Evolutionary conservation across 352 stramenopile genomes (phyloP).

Genomic region (Pseudoperonospora humuli): DNA sequence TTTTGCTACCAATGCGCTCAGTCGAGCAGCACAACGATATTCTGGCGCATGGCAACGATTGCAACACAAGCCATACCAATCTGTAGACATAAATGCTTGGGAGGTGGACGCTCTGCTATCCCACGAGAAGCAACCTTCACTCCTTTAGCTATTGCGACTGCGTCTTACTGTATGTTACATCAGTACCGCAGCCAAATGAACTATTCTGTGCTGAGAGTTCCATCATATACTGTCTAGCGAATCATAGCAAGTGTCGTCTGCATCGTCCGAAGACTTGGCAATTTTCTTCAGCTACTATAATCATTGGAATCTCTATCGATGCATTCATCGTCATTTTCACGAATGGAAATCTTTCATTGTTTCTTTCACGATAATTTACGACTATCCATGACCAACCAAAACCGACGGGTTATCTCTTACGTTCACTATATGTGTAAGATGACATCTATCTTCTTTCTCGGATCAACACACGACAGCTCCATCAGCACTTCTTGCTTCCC

Average conservation of each 20-base stretch:
- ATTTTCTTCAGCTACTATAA: conserved; percentile 56
- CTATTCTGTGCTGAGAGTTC: conserved; percentile 26
- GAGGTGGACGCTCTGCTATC: too few species aligned
- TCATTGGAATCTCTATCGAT: conserved; percentile 34
- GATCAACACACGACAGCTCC: background rate
- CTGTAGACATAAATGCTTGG: too few species aligned
- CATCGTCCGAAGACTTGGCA: conserved; percentile 44
- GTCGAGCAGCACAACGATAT: too few species aligned
- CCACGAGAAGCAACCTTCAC: too few species aligned
- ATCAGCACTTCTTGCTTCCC: background rate
- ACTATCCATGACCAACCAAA: conserved; percentile 18
- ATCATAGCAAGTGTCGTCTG: conserved; percentile 65
- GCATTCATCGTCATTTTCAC: background rate
- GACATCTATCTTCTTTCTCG: conserved; percentile 5
- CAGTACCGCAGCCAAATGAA: too few species aligned
- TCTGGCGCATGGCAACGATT: too few species aligned
- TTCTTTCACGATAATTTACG: background rate
- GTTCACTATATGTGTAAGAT: conserved; percentile 2
- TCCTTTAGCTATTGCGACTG: too few species aligned
- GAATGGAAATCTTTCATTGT: background rate
- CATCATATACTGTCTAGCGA: conserved; percentile 87
- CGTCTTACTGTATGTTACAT: too few species aligned
- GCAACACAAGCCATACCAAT: too few species aligned
- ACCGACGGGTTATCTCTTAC: conserved; percentile 2
- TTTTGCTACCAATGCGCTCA: too few species aligned